Evolutionary conservation across 176 grass and related monocot species (phyloP).

Genomic region (Aegilops speltoides): DNA sequence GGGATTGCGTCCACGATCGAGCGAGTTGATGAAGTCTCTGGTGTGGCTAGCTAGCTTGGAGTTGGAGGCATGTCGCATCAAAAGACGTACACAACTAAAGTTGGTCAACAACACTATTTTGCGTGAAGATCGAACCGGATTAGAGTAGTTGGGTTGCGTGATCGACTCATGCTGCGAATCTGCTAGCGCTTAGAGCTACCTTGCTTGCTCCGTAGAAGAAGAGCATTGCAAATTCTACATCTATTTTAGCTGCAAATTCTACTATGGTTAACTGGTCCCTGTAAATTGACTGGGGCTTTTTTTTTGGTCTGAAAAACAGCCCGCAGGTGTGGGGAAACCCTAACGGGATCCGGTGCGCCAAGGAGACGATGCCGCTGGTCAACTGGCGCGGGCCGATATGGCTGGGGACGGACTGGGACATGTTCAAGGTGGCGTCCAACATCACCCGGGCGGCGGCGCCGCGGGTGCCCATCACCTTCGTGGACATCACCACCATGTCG

Average conservation of each 20-base stretch:
- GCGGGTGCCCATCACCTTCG: conserved; percentile 64
- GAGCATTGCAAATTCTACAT: neutral
- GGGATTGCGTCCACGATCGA: conserved; percentile 27
- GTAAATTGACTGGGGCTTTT: too few species aligned
- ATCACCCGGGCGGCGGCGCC: conserved; percentile 24
- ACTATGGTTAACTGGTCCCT: too few species aligned
- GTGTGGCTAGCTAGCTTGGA: neutral
- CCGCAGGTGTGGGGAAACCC: conserved; percentile 74
- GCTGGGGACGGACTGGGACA: conserved; percentile 74
- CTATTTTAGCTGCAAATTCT: too few species aligned
- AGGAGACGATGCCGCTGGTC: conserved; percentile 71
- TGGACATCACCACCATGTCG: conserved; percentile 82
- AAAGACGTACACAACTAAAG: neutral
- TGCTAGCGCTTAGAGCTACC: neutral
- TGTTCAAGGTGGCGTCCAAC: conserved; percentile 62
- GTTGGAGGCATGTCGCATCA: conserved; percentile 30
- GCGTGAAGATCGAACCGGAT: neutral
- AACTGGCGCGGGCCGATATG: conserved; percentile 50
- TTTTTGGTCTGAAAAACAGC: conserved; percentile 20
- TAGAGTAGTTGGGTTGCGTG: neutral
- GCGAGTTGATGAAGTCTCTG: neutral
- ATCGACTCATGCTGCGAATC: neutral
- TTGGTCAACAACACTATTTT: neutral
- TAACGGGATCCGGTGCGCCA: conserved; percentile 65
- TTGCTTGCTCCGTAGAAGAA: too few species aligned